Evolutionary conservation across 768 basidiomycete genomes (phyloP), one percentile per base, ranked within the genome.

Genomic region (Cubamyces sp.): DNA sequence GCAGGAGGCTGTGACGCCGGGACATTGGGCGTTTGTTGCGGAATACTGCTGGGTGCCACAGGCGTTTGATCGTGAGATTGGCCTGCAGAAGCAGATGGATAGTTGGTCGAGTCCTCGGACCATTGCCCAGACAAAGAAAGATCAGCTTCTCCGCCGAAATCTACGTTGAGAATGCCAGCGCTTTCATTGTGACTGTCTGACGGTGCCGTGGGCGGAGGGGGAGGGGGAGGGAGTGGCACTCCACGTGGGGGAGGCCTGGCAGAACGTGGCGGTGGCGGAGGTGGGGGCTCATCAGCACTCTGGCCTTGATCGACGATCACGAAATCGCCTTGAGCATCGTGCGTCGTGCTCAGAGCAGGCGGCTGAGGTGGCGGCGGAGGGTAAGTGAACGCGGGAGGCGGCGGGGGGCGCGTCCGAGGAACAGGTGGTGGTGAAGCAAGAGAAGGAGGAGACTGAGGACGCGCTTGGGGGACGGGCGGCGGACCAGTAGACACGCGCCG

Each of bases 141-240:
- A 60, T 82, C 82, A 16, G 66, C 72, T 45, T 84, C 82, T 0
- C 76, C 75, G 2, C 80, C 81, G 51, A 88, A 83, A 62, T 87
- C 87, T 21, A 89, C 70, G 5, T 76, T 71, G 2, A 81, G 78
- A 19, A 78, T 82, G 1, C 85, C 83, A 80, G 89, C 84, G 5
- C 88, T 73, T 64, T 90, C 90, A 87, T 87, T 89, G 65, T 85
- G 86, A 23, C 79, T 67, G 40, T 77, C 74, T 3, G 76, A 62
- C 3, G 75, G 68, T 23, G 71, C 74, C 5, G 70, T 64, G 9
- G 71, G 72, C 21, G 76, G 71, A 16, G 80, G 67, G 2, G 84
- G 80, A 16, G 81, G 77, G 0, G 76, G 71, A 28, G 77, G 77
- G 43, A 71, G 78, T 12, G 76, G 69, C 30, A 55, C 67, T 5